Conservation (phyloP, 768 basidiomycete species). For the Scleroderma bovista region DNA sequence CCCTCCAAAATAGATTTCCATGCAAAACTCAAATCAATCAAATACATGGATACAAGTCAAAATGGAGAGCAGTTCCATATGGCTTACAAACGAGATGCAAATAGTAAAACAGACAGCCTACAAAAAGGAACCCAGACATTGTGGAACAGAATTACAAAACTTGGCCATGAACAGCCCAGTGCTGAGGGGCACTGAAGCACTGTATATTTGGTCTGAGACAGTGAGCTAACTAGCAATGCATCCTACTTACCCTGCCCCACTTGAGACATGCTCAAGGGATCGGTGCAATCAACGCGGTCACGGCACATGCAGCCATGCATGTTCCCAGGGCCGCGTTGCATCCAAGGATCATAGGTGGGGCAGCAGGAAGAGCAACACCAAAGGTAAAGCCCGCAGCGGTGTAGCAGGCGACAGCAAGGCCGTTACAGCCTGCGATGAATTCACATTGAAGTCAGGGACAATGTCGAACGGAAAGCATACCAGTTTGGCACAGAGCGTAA, state of each 20-base stretch:
- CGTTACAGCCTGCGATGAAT: constrained; percentile 22
- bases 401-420: constrained; percentile 17
- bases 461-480: background rate
- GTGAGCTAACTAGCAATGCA: background rate
- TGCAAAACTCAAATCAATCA: no score
- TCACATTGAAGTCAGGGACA: background rate
- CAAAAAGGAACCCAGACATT: no score
- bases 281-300: constrained; percentile 16
- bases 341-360: constrained; percentile 15
- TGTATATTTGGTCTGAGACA: background rate
- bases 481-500: constrained; percentile 22
- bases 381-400: constrained; percentile 19
- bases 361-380: constrained; percentile 14
- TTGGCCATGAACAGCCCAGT: no score
- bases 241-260: background rate
- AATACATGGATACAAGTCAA: no score
- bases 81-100: no score
- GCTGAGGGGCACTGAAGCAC: background rate
- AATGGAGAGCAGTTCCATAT: no score
- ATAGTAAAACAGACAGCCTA: no score
- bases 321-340: constrained; percentile 20
- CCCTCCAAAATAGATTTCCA: no score
- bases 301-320: constrained; percentile 24
- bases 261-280: constrained; percentile 13
- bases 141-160: no score